These are phyloP conservation scores for Tremella mesenterica DNA, from an alignment of 768 basidiomycete species.

Conservation along the genomic window DNA sequence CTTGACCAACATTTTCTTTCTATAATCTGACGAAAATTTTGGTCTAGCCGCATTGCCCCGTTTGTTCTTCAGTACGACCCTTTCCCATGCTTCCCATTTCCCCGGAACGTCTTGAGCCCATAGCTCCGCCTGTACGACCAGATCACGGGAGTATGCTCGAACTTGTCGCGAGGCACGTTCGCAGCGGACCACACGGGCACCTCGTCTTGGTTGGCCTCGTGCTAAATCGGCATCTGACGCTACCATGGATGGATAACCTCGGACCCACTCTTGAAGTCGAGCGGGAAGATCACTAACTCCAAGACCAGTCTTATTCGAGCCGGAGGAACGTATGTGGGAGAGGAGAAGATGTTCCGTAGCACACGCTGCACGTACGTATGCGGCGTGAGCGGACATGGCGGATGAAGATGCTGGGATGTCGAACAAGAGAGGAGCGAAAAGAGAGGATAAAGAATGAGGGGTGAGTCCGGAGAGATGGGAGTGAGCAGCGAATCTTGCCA, in stretches of 20 bases:
- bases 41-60: slow-evolving; percentile 19
- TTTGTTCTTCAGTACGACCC: slow-evolving; percentile 18
- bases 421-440: slow-evolving; percentile 83
- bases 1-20: slow-evolving; percentile 22
- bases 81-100: slow-evolving; percentile 34
- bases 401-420: slow-evolving; percentile 48
- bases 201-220: slow-evolving; percentile 57
- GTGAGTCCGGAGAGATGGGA: slow-evolving; percentile 79
- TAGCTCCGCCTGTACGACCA: slow-evolving; percentile 55
- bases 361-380: slow-evolving; percentile 70
- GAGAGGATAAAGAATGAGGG: slow-evolving; percentile 75
- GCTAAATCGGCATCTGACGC: slow-evolving; percentile 51
- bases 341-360: slow-evolving; percentile 92
- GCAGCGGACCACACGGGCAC: slow-evolving; percentile 67
- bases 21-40: slow-evolving; percentile 15
- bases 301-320: slow-evolving; percentile 44
- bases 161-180: slow-evolving; percentile 71
- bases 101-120: slow-evolving; percentile 30
- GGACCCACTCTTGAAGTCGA: slow-evolving; percentile 83
- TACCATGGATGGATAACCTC: slow-evolving; percentile 75
- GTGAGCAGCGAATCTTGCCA: slow-evolving; percentile 73
- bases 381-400: slow-evolving; percentile 56
- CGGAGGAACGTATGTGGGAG: slow-evolving; percentile 76
- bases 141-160: slow-evolving; percentile 75
- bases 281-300: slow-evolving; percentile 50